These are phyloP conservation scores for Candida ascalaphidarum DNA, from an alignment of 805 yeast species.

Conservation along the genomic window DNA sequence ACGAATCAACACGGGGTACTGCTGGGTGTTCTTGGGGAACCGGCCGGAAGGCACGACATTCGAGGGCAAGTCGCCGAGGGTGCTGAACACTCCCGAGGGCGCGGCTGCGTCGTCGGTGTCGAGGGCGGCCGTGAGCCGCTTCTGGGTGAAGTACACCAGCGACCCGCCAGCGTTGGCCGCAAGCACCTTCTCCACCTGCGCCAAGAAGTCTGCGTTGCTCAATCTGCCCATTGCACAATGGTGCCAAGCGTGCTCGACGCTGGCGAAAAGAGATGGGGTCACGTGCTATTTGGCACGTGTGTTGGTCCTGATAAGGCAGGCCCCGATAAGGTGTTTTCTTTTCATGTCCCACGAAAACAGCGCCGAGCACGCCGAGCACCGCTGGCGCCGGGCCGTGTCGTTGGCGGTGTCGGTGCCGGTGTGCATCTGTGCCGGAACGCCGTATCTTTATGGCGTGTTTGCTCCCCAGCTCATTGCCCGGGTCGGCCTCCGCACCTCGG, in stretches of 20 bases:
- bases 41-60: conserved; percentile 17
- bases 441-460: conserved; percentile 66
- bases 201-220: conserved; percentile 22
- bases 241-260: too few relatives aligned
- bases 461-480: conserved; percentile 60
- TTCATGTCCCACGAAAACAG: too few relatives aligned
- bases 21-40: conserved; percentile 13
- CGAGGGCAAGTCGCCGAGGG: conserved; percentile 22
- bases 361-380: too few relatives aligned
- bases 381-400: conserved; percentile 14
- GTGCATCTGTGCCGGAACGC: conserved; percentile 66
- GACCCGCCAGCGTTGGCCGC: conserved; percentile 30
- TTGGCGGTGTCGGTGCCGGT: conserved; percentile 33
- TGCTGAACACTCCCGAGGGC: too few relatives aligned
- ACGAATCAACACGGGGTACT: conserved; percentile 62
- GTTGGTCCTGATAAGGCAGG: too few relatives aligned
- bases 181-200: conserved; percentile 4
- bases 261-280: too few relatives aligned
- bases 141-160: conserved; percentile 53
- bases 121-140: conserved; percentile 31
- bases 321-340: too few relatives aligned
- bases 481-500: conserved; percentile 49
- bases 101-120: conserved; percentile 14
- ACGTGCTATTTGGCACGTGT: too few relatives aligned
- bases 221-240: conserved; percentile 27